Percentiles rank a stretch among this genome's conserved stretches.
Evolutionary conservation across 2,329 filamentous ascomycete species (phyloP).

Genomic region (Alternaria novae-zelandiae): DNA sequence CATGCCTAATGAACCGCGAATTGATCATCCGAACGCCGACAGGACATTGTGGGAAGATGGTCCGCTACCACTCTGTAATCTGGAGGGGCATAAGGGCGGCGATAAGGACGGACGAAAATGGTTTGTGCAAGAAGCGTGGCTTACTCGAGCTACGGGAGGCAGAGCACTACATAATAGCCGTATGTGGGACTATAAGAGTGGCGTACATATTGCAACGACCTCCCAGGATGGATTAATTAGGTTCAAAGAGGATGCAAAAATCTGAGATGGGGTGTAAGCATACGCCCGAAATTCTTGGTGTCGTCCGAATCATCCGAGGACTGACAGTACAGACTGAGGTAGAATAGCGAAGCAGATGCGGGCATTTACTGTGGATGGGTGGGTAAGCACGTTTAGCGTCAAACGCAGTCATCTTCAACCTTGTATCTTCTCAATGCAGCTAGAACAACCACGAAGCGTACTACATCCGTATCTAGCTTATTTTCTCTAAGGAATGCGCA

Average conservation of each 20-base stretch:
- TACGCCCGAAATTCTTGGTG: not conserved
- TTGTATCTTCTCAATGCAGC: not conserved
- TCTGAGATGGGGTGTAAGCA: not conserved
- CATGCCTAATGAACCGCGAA: constrained; percentile 31
- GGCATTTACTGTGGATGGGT: not conserved
- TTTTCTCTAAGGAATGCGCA: not conserved
- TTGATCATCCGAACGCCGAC: constrained; percentile 30
- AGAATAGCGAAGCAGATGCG: not conserved
- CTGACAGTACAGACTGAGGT: not conserved
- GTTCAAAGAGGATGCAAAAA: constrained; percentile 16
- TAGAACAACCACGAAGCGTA: not conserved
- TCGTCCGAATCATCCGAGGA: not conserved
- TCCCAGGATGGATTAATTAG: constrained; percentile 43
- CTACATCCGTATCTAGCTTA: not conserved
- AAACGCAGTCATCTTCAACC: not conserved
- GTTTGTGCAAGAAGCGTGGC: constrained; percentile 42
- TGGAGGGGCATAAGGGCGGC: constrained; percentile 16
- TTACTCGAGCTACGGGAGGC: constrained; percentile 31
- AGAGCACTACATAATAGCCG: constrained; percentile 37
- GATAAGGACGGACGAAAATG: constrained; percentile 38
- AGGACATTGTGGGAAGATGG: constrained; percentile 33
- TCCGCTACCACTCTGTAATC: constrained; percentile 27
- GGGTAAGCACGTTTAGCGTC: not conserved
- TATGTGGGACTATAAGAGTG: constrained; percentile 39
- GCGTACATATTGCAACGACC: constrained; percentile 41